Evolutionary conservation across 139 green algal species (phyloP), one percentile per base, ranked within the genome.

Genomic region (Auxenochlorella pyrenoidosa): DNA sequence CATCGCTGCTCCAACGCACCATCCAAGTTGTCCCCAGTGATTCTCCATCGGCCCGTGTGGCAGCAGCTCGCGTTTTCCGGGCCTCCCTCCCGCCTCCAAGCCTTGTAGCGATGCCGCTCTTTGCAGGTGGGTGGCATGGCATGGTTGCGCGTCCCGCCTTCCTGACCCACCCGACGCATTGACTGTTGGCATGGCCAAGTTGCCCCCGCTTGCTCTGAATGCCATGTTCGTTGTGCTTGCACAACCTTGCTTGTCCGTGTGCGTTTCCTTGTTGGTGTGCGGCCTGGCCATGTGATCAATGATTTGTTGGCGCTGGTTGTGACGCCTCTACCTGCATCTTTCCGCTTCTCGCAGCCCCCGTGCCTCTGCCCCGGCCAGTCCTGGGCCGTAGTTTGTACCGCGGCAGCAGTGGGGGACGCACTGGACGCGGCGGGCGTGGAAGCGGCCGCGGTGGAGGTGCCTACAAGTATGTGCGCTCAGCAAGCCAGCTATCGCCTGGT

Each of bases 11-110:
- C 34, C 86, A 86, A 73, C 72, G 66, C 41, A 43, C 24, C 43
- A 86, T 90, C 60, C 60, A 80, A 26, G 86, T 90, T 2, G 75
- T 87, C 1, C 86, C 86, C 24, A 87, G 66, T 34, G 86, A 90
- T 34, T 88, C 77, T 0, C 72, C 81, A 0, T 75, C 84, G 3
- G 73, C 84, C 26, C 75, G 75, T 12, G 75, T 65, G 13, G 84
- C 84, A 3, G 40, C 75, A 19, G 63, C 84, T 6, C 73, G 84
- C 1, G 71, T 83, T 30, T 73, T 88, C 43, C 82, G 82, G 21
- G 66, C 66, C n/a, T 34, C 66, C 81, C 60, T 47, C 63, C 81
- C 80, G 32, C 41, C 82, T 4, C 43, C 82, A 5, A 66, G 32
- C 44, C 32, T 66, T 32, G 34, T 86, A 43, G 41, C 82, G 4